Conservation (phyloP, 2,329 filamentous ascomycete genomes). For the Lachnellula arida region DNA sequence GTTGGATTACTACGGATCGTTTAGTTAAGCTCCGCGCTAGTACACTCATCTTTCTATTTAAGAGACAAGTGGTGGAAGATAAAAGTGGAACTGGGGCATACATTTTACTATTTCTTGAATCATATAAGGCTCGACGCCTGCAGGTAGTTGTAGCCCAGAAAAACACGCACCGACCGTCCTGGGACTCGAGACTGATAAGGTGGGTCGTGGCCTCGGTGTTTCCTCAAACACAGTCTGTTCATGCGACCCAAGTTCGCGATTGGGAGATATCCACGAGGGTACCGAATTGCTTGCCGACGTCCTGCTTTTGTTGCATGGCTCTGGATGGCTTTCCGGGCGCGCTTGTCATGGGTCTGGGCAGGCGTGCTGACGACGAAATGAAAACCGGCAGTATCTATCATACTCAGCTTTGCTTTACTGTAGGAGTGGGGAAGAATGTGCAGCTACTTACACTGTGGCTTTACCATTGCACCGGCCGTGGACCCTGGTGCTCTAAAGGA, state of each 20-base stretch:
- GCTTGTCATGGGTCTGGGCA: neutral
- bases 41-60: no score
- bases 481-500: neutral
- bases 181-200: neutral
- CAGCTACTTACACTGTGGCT: neutral
- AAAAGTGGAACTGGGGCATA: neutral
- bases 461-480: neutral
- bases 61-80: no score
- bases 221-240: neutral
- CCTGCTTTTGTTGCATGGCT: neutral
- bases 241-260: neutral
- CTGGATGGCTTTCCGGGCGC: neutral
- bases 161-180: neutral
- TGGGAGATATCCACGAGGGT: neutral
- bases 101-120: neutral
- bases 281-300: neutral
- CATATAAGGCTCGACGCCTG: neutral
- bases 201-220: neutral
- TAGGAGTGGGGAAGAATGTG: neutral
- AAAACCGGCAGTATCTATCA: neutral
- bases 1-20: neutral
- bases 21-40: neutral
- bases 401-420: neutral
- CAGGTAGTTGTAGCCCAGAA: neutral
- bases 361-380: neutral